phyloP scores from a whole-genome alignment of 768 basidiomycete genomes.

The Leccinum uliginosum region DNA sequence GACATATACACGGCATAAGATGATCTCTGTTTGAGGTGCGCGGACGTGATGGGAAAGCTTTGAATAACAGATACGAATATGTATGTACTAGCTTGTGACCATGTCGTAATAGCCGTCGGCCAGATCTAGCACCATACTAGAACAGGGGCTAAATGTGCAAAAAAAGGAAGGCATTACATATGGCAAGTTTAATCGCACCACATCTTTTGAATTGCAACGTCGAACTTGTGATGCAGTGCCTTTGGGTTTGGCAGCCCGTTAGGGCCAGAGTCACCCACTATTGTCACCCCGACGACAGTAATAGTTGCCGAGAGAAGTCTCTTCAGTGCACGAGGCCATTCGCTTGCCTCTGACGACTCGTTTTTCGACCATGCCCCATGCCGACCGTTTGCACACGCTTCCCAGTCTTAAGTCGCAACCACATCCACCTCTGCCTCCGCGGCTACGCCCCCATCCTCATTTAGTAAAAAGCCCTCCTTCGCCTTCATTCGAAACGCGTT shows the following conservation, averaged over 20 bases:
- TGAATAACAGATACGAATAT: slow-evolving; percentile 41
- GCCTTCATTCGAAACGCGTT: slow-evolving; percentile 86
- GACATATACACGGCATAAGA: slow-evolving; percentile 61
- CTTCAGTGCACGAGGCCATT: slow-evolving; percentile 65
- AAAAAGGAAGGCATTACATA: slow-evolving; percentile 3
- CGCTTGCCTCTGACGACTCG: slow-evolving; percentile 74
- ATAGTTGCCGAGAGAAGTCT: slow-evolving; percentile 51
- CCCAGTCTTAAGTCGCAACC: slow-evolving; percentile 66
- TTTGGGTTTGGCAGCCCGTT: slow-evolving; percentile 47
- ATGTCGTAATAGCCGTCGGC: not conserved
- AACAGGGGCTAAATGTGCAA: slow-evolving; percentile 13
- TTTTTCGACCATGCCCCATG: slow-evolving; percentile 55
- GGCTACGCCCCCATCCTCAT: slow-evolving; percentile 37
- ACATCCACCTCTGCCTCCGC: slow-evolving; percentile 29
- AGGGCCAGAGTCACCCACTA: slow-evolving; percentile 65
- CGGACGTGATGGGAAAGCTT: slow-evolving; percentile 15
- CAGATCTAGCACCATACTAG: not conserved
- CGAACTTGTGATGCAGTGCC: slow-evolving; percentile 30
- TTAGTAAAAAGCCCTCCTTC: slow-evolving; percentile 79
- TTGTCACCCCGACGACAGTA: slow-evolving; percentile 43
- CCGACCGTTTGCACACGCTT: slow-evolving; percentile 63
- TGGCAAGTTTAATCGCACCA: slow-evolving; percentile 2
- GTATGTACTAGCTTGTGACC: slow-evolving; percentile 30
- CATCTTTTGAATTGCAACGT: slow-evolving; percentile 1
- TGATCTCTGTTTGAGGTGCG: slow-evolving; percentile 65